Base-by-base conservation (phyloP, 139 green algal genomes). In the Eudorina sp. region DNA sequence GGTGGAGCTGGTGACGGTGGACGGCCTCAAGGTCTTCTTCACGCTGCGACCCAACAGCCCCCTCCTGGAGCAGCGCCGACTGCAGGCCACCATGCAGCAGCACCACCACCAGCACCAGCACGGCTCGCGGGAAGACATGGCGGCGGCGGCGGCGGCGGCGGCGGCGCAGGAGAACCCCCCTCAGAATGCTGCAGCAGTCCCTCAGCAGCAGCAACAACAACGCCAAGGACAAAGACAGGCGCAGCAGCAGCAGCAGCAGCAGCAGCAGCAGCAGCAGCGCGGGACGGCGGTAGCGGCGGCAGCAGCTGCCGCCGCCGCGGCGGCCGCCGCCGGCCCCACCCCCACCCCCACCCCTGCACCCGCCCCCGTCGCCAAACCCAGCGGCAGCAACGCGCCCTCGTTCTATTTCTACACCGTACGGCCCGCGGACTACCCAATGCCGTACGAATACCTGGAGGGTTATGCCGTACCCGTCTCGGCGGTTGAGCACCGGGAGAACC, bases 361-460 rank as follows among this genome's bases (percentile, higher is more conserved):
- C n/a, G 9, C 46, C 21, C 45, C 43, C n/a, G n/a, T n/a, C 36
- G 21, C 16, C 58, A 58, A 58, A 58, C 16, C 9, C 46, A 81
- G 53, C 83, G 75, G 53, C 69, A 73, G 48, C 31, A 58, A 31
- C 41, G 4, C 6, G 38, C 38, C 1, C 27, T 40, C 60, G 46
- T 36, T 96, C 1, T 78, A 83, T 25, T 98, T 97, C 76, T 87
- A 91, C n/a, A 98, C 96, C 0, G 88, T 94, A 36, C 91, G 95
- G 25, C 97, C 97, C 6, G 81, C 75, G 4, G 97, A 99, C 89
- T 96, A 87, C 31, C 21, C n/a, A 8, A 79, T 87, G 81, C 81
- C 81, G 62, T 87, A 87, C 81, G 62, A 68, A 3, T 23, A 27
- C 5, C 64, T 87, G 45, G 62, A 78, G 64, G 18, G n/a, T 4